Base-by-base conservation (phyloP, 2,329 filamentous ascomycete species). In the Ambrosiella xylebori region DNA sequence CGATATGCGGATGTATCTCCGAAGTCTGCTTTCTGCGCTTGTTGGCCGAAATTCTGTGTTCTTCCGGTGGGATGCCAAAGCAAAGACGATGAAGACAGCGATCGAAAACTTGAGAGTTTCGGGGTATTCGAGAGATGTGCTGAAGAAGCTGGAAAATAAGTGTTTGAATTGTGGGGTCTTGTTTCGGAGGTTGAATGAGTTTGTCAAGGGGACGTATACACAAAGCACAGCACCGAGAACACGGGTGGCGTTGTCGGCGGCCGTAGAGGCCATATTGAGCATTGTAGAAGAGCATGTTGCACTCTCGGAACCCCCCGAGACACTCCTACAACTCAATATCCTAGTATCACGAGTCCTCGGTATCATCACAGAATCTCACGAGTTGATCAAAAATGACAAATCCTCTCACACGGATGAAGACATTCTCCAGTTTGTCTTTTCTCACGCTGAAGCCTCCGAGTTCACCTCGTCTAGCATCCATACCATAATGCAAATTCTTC, bases 31-130 rank as follows among this genome's bases (percentile, higher is more conserved):
- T 61, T 77, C 81, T 11, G 71, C 91, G 1, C 79, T 81, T 0
- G 75, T 89, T 5, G 87, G 86, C 0, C 76, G 85, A 53, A 82
- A 81, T 44, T 90, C 86, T 0, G 73, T 85, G 1, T 76, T 93
- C 39, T 93, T 88, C 66, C 65, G 69, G 0, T 88, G 80, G 74
- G 72, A 82, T 55, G 66, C 73, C 1, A 71, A 72, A 2, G 73
- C 73, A 36, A 69, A 68, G 27, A 71, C 70, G 0, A 88, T 90
- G 63, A 67, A 70, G 13, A 72, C 76, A 8, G 68, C 69, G 1
- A 63, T 77, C 0, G 64, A 71, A 0, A 67, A 70, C 6, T 71
- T 79, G 61, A 73, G 78, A 53, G 72, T 81, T 47, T 76, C 78
- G 0, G 79, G 80, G 4, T 79, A 79, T 63, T 75, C 83, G 0